These are phyloP conservation scores for Micromonas commoda DNA, from an alignment of 139 green algal species.

Conservation along the genomic window DNA sequence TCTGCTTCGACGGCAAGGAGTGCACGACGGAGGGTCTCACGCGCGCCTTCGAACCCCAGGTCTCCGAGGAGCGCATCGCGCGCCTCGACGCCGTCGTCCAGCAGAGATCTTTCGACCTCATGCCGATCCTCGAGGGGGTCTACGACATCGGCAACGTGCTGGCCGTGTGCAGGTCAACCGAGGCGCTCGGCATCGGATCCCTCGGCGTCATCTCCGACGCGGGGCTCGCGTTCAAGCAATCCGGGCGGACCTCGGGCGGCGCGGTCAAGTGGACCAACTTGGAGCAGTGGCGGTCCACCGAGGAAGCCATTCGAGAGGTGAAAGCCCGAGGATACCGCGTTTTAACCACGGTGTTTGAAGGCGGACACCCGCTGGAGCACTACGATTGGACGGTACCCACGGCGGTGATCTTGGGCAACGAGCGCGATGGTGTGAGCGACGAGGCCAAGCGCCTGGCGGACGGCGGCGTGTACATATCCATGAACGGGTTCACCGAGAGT, in stretches of 20 bases:
- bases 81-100: neutral
- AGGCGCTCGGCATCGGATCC: slow-evolving; percentile 30
- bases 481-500: slow-evolving; percentile 43
- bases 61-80: neutral
- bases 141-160: slow-evolving; percentile 35
- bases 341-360: slow-evolving; percentile 31
- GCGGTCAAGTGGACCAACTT: slow-evolving; percentile 49
- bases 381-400: slow-evolving; percentile 49
- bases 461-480: slow-evolving; percentile 36
- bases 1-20: neutral
- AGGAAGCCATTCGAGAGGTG: slow-evolving; percentile 23
- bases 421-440: slow-evolving; percentile 33
- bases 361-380: slow-evolving; percentile 8
- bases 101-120: neutral
- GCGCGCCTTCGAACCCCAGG: neutral
- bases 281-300: slow-evolving; percentile 34
- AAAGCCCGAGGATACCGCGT: slow-evolving; percentile 41
- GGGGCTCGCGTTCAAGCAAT: slow-evolving; percentile 23
- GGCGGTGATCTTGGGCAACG: slow-evolving; percentile 47
- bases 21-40: neutral
- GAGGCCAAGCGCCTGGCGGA: slow-evolving; percentile 33
- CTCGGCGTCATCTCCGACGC: slow-evolving; percentile 23
- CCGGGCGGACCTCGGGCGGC: slow-evolving; percentile 24
- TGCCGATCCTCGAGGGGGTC: slow-evolving; percentile 33
- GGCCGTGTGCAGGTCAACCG: slow-evolving; percentile 34